Base-by-base conservation (phyloP, 2,329 filamentous ascomycete genomes). In the Epichloe sp. region DNA sequence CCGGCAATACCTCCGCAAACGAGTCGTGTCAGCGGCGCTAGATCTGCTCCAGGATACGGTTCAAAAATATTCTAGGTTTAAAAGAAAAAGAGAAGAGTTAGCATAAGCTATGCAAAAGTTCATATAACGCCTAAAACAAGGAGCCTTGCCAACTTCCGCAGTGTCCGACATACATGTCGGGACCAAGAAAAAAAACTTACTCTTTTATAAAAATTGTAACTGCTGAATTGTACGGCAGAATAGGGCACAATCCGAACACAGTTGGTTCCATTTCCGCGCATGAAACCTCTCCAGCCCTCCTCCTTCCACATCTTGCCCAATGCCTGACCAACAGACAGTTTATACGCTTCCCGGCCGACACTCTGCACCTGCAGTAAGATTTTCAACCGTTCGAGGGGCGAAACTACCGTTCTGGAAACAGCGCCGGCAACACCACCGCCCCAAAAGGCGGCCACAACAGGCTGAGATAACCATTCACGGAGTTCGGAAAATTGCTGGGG, bases 191-290 rank as follows among this genome's bases (percentile, higher is more conserved):
- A 14, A 26, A 37, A 21, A 17, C 83, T 65, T 72, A 94, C 90
- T 71, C 82, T 79, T 70, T 95, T 96, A 71, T 98, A 98, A 59
- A 97, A 82, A 66, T 95, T 97, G 73, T 97, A 98, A 64, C 89
- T 94, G 59, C 91, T 91, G 68, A 98, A 98, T 64, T 98, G 93
- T 41, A 97, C 93, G 11, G 93, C 93, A 47, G 91, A 97, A 68
- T 98, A 98, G 4, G 93, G 93, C 49, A 98, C 88, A 58, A 98
- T 98, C 55, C 93, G 87, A 61, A 98, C 88, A 75, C 93, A 98
- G 68, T 98, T 98, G 54, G 90, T 96, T 56, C 93, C 93, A 66
- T 98, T 98, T 49, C 93, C 93, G 58, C 89, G 82, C 90, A 98
- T 95, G 69, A 97, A 95, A 0, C 93, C 93, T 66, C 82, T 83